Evolutionary conservation across 1,284 basidiomycete genomes (phyloP).

Genomic region (Somion occarium): DNA sequence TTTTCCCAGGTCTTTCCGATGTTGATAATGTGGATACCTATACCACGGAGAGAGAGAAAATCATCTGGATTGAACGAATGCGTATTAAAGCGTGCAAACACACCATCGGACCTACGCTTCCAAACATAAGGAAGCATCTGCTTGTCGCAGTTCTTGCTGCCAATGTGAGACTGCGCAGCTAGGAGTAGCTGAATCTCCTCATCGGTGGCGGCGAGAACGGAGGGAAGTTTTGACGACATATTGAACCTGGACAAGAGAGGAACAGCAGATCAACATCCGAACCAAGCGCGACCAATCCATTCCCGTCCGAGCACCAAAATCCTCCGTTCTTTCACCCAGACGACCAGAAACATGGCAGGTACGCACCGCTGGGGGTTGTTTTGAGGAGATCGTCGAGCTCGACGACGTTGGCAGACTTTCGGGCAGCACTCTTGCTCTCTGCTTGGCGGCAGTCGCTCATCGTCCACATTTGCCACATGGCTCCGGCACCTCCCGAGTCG

Average conservation of each 20-base stretch:
- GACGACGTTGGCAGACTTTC: conserved; percentile 30
- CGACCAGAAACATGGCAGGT: conserved; percentile 8
- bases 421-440: conserved; percentile 23
- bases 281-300: conserved; percentile 24
- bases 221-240: conserved; percentile 88
- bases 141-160: conserved; percentile 98
- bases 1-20: conserved; percentile 99
- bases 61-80: conserved; percentile 9
- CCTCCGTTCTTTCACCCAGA: conserved; percentile 25
- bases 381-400: conserved; percentile 27
- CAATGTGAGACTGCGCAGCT: conserved; percentile 94
- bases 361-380: conserved; percentile 32
- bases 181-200: conserved; percentile 96
- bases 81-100: conserved; percentile 25
- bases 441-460: too few relatives aligned
- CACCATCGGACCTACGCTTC: conserved; percentile 94
- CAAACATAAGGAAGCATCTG: conserved; percentile 98
- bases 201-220: conserved; percentile 89
- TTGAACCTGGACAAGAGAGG: conserved; percentile 27
- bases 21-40: conserved; percentile 96
- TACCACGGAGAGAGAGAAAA: conserved; percentile 10
- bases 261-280: conserved; percentile 30
- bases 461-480: background rate
- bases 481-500: conserved; percentile 13
- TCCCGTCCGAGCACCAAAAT: conserved; percentile 20